phyloP scores from a whole-genome alignment of 2,329 filamentous ascomycete species.

The Daldinia eschscholtzii region DNA sequence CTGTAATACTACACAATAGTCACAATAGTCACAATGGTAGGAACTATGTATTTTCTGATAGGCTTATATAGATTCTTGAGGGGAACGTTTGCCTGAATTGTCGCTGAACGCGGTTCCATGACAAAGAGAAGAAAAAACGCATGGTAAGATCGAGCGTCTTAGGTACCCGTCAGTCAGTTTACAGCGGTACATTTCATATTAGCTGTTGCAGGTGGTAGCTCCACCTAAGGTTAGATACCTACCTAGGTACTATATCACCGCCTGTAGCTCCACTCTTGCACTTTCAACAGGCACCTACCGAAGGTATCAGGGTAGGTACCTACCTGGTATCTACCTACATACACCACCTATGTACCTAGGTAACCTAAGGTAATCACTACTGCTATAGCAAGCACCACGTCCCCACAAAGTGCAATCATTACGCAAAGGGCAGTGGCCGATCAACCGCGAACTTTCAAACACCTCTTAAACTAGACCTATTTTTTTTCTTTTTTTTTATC shows the following conservation, averaged over 20 bases:
- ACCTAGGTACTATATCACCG: not conserved
- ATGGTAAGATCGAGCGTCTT: not conserved
- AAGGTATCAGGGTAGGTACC: too few species aligned
- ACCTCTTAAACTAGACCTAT: conserved; percentile 31
- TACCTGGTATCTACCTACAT: not conserved
- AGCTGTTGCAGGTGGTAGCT: not conserved
- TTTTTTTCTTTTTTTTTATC: conserved; percentile 34
- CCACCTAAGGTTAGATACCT: not conserved
- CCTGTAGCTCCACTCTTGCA: not conserved
- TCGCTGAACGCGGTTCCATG: conserved; percentile 7
- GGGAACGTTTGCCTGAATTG: not conserved
- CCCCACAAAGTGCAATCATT: conserved; percentile 40
- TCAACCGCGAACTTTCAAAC: conserved; percentile 43
- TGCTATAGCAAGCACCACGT: conserved; percentile 28
- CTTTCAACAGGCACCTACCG: not conserved
- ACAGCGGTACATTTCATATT: too few species aligned
- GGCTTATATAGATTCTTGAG: not conserved
- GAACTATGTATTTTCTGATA: conserved; percentile 1
- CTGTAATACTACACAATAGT: conserved; percentile 5
- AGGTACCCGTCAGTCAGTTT: not conserved
- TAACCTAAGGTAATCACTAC: conserved; percentile 9
- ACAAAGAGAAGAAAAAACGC: not conserved
- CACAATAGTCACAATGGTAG: not conserved
- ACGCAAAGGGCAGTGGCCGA: conserved; percentile 41
- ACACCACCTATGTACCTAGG: not conserved